Base-by-base conservation (phyloP, 768 basidiomycete genomes). In the Bullera alba region DNA sequence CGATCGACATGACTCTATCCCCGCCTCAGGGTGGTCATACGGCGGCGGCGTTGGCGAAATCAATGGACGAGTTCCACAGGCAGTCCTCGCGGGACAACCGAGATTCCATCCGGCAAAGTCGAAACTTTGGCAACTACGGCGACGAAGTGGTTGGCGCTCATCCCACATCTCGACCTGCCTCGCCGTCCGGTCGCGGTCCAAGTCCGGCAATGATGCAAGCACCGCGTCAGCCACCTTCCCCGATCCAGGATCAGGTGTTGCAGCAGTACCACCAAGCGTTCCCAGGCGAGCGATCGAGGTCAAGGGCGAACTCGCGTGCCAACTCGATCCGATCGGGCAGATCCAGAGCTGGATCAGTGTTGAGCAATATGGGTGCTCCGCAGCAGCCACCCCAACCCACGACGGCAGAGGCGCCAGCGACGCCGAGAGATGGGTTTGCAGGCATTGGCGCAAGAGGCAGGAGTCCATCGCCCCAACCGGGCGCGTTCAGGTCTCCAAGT, bases 181-280 rank as follows among this genome's bases (percentile, higher is more conserved):
- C 89, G 0, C 88, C 89, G 0, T 50, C 53, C 7, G 57, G 50
- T 16, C 48, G 68, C 2, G 83, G 81, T 1, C 67, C 72, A 0
- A 63, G 65, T 7, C 60, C 68, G 2, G 84, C 78, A 6, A 81
- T 90, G 66, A 87, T 85, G 80, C 79, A 82, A 41, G 82, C 86
- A 5, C 83, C 73, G 26, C 47, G 47, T 2, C 65, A 72, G 37
- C 64, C 69, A 4, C 51, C 63, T 8, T 60, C 72, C 1, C 76
- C 80, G 0, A 81, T 88, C 16, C 61, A 63, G 14, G 83, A 86
- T 49, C 80, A 82, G n/a, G 82, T 89, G 6, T 72, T 89, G 15
- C 76, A 77, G 0, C 79, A 82, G 56, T 96, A 96, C 64, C 80
- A 83, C 23, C 88, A 90, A 62, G 80, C 84, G 1, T 79, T 96